Conservation (phyloP, 139 green algal genomes). For the Limnomonas spitsbergensis region DNA sequence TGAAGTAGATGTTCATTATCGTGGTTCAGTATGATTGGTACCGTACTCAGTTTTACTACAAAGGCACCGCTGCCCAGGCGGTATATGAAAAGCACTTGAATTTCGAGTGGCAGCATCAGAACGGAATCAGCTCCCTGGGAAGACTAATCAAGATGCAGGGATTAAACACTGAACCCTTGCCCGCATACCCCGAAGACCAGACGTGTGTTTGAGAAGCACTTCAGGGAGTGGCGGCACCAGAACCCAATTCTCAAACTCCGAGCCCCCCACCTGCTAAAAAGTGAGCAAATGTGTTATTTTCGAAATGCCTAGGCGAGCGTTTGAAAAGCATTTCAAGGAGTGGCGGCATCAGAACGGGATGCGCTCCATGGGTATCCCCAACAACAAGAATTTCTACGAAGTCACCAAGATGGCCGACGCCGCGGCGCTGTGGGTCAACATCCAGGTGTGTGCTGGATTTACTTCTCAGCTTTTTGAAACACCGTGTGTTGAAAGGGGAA, state of each 20-base stretch:
- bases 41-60: too few species aligned
- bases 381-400: slow-evolving; percentile 94
- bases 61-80: too few species aligned
- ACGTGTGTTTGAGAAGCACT: slow-evolving; percentile 95
- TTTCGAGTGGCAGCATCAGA: too few species aligned
- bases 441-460: slow-evolving; percentile 50
- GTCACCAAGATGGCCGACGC: slow-evolving; percentile 67
- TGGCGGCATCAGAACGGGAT: slow-evolving; percentile 88
- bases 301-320: slow-evolving; percentile 87
- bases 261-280: slow-evolving; percentile 97
- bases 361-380: slow-evolving; percentile 92
- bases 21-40: too few species aligned
- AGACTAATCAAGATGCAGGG: too few species aligned
- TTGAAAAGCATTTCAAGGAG: slow-evolving; percentile 97
- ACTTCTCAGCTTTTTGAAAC: background rate
- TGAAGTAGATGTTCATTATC: too few species aligned
- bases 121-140: too few species aligned
- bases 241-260: slow-evolving; percentile 90
- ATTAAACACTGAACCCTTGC: too few species aligned
- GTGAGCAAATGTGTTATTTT: too few species aligned
- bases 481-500: background rate
- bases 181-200: too few species aligned
- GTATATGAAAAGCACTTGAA: too few species aligned
- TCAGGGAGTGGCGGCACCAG: slow-evolving; percentile 88
- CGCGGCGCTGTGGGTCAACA: slow-evolving; percentile 73